Conservation (phyloP, 768 basidiomycete genomes). For the Lentinula aciculospora region DNA sequence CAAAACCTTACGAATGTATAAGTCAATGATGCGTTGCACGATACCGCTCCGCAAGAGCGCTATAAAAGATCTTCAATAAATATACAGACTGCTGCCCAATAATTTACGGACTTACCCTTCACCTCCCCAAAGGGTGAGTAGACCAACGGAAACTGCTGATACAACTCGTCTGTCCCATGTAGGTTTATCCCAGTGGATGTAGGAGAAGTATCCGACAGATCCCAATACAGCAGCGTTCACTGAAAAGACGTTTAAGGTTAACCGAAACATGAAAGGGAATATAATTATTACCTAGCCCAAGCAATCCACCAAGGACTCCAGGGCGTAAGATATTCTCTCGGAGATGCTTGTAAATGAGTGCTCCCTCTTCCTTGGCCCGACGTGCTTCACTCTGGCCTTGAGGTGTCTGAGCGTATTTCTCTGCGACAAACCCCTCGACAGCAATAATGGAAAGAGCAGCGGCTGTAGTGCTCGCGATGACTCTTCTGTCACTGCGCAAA, state of each 20-base stretch:
- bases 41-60: conserved; percentile 16
- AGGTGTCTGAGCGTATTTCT: conserved; percentile 54
- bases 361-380: conserved; percentile 53
- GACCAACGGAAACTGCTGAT: conserved; percentile 49
- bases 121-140: conserved; percentile 55
- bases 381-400: conserved; percentile 52
- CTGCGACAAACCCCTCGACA: conserved; percentile 58
- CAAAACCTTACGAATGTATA: background rate
- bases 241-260: conserved; percentile 14
- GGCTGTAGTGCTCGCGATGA: conserved; percentile 47
- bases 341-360: conserved; percentile 44
- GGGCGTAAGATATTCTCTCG: conserved; percentile 58
- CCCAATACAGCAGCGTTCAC: conserved; percentile 64
- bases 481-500: conserved; percentile 50
- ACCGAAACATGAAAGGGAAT: background rate
- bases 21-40: conserved; percentile 3
- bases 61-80: background rate
- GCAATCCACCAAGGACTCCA: conserved; percentile 57
- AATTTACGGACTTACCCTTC: conserved; percentile 64
- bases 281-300: conserved; percentile 49
- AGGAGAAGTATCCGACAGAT: conserved; percentile 56
- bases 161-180: conserved; percentile 62
- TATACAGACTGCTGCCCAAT: too few species aligned
- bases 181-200: conserved; percentile 58
- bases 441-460: conserved; percentile 52